A percentile compares a stretch with the other conserved stretches of the same genome.
phyloP scores from a whole-genome alignment of 306 rosid species.

The Trifolium fragiferum region DNA sequence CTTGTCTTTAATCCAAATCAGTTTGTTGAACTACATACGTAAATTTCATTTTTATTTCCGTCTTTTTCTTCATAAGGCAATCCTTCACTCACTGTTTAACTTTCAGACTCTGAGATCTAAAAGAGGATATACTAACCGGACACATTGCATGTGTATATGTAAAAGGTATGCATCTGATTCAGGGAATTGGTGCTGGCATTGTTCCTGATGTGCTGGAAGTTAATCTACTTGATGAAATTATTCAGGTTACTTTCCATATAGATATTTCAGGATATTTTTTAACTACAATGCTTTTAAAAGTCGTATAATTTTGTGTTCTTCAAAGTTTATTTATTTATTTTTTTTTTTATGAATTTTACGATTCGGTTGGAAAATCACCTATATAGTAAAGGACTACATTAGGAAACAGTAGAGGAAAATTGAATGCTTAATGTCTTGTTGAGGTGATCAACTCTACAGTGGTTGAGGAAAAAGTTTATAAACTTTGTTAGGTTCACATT shows the following conservation, averaged over 20 bases:
- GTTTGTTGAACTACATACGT: not conserved
- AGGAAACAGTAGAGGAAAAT: no score
- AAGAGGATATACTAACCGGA: slow-evolving; percentile 9
- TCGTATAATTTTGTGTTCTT: no score
- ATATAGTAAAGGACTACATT: no score
- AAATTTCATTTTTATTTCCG: not conserved
- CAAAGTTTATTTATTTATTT: no score
- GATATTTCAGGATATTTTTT: no score
- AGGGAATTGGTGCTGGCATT: slow-evolving; percentile 74
- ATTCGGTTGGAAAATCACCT: no score
- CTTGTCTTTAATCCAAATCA: not conserved
- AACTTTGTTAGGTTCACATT: no score
- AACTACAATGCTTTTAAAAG: no score
- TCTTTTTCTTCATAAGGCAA: not conserved
- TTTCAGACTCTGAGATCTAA: slow-evolving; percentile 11
- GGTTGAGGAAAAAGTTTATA: no score
- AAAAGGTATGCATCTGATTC: slow-evolving; percentile 70
- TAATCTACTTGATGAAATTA: slow-evolving; percentile 45
- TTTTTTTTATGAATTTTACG: no score
- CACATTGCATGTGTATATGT: slow-evolving; percentile 13
- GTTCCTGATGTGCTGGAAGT: slow-evolving; percentile 60
- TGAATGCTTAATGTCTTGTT: no score
- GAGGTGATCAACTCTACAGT: no score
- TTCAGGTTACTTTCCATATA: slow-evolving; percentile 32
- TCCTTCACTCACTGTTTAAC: not conserved